Percentiles rank a stretch among this genome's conserved stretches.
Conservation (phyloP, 768 basidiomycete genomes). For the Boletellus ananiceps region DNA sequence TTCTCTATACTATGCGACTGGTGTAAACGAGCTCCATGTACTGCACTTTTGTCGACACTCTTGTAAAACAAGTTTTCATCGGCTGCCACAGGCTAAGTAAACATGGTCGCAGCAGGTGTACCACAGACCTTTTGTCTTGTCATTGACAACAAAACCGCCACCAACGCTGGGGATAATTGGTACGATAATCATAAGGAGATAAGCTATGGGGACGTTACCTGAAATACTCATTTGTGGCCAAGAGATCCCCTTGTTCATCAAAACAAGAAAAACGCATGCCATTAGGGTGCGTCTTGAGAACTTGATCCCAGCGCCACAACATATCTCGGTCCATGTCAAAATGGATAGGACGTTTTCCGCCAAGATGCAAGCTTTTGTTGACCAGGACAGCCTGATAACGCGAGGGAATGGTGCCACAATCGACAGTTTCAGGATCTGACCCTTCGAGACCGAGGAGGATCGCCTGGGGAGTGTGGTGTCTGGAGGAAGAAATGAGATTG, state of each 20-base stretch:
- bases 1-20: slow-evolving; percentile 48
- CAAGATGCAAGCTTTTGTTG: slow-evolving; percentile 64
- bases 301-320: slow-evolving; percentile 87
- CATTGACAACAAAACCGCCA: slow-evolving; percentile 93
- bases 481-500: slow-evolving; percentile 25
- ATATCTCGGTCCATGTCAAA: slow-evolving; percentile 91
- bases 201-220: slow-evolving; percentile 35
- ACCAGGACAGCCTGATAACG: slow-evolving; percentile 67
- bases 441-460: slow-evolving; percentile 82
- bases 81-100: slow-evolving; percentile 37
- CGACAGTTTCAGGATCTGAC: slow-evolving; percentile 91
- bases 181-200: not conserved
- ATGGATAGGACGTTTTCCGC: slow-evolving; percentile 67
- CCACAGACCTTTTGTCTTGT: slow-evolving; percentile 75
- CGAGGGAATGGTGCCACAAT: slow-evolving; percentile 75
- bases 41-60: slow-evolving; percentile 75
- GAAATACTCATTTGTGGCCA: slow-evolving; percentile 95
- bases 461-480: slow-evolving; percentile 85
- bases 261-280: slow-evolving; percentile 93
- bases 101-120: not conserved
- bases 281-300: slow-evolving; percentile 86
- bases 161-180: slow-evolving; percentile 53
- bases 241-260: slow-evolving; percentile 69
- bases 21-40: slow-evolving; percentile 75
- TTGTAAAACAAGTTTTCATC: slow-evolving; percentile 96